Percentiles rank a stretch among this genome's conserved stretches.
phyloP scores from a whole-genome alignment of 2,329 filamentous ascomycete species.

The Aspergillus viridinutans region DNA sequence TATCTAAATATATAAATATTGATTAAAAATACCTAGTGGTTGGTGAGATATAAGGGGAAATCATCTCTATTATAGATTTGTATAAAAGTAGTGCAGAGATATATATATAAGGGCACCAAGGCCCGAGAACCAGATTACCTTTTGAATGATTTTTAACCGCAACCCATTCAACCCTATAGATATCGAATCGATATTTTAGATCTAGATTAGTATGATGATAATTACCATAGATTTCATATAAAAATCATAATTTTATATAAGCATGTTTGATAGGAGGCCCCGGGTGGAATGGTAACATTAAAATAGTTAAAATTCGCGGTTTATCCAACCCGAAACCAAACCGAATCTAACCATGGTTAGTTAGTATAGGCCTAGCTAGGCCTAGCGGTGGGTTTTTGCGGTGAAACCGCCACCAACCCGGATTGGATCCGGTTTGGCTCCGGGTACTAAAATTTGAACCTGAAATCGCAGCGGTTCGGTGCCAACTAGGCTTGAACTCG shows the following conservation, averaged over 20 bases:
- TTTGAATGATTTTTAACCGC: not conserved
- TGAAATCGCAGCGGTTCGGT: too few relatives aligned
- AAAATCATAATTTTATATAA: not conserved
- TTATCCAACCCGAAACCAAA: too few relatives aligned
- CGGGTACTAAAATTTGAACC: too few relatives aligned
- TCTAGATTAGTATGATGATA: not conserved
- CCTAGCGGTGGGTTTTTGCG: too few relatives aligned
- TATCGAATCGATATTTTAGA: not conserved
- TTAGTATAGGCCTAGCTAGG: too few relatives aligned
- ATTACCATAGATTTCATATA: not conserved
- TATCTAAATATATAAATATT: not conserved
- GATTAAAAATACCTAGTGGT: not conserved
- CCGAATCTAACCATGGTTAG: too few relatives aligned
- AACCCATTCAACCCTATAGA: not conserved
- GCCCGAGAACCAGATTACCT: not conserved
- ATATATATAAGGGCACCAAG: not conserved
- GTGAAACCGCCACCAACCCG: too few relatives aligned
- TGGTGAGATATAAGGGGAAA: not conserved
- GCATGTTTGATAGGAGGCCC: too few relatives aligned
- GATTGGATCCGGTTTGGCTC: too few relatives aligned
- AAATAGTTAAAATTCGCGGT: too few relatives aligned
- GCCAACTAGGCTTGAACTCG: too few relatives aligned
- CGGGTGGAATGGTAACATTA: too few relatives aligned
- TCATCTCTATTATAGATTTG: not conserved
- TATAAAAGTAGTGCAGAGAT: not conserved